Evolutionary conservation across 441 rosid genomes (phyloP).

Genomic region (Theobroma grandiflorum): DNA sequence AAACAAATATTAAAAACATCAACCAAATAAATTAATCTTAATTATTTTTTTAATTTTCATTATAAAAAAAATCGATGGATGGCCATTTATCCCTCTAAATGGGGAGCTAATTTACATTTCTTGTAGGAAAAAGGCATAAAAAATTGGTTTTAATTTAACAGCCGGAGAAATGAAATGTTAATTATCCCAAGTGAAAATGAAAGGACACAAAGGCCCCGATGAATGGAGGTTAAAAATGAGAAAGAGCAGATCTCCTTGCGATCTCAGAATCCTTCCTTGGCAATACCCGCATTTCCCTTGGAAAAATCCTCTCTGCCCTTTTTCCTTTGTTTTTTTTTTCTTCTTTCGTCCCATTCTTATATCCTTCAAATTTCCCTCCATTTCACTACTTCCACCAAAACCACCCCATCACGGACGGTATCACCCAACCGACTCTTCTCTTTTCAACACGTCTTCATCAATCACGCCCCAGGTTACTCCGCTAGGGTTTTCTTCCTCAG

Average conservation of each 20-base stretch:
- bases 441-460: neutral
- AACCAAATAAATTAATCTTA: too few species aligned
- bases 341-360: neutral
- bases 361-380: constrained; percentile 28
- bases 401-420: neutral
- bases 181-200: too few species aligned
- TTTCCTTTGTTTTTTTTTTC: neutral
- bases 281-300: constrained; percentile 23
- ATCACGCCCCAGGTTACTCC: neutral
- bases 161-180: too few species aligned
- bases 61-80: too few species aligned
- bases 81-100: too few species aligned
- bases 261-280: constrained; percentile 12
- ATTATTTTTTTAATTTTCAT: too few species aligned
- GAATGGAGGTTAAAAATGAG: neutral
- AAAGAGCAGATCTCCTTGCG: neutral
- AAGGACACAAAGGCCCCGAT: neutral
- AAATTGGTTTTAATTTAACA: too few species aligned
- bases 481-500: neutral
- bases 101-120: too few species aligned
- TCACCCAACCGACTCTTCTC: neutral
- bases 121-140: too few species aligned
- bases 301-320: constrained; percentile 6
- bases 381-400: neutral
- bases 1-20: too few species aligned